Conservation (phyloP, 371 early-diverging fungal species). For the Apophysomyces trapeziformis region DNA sequence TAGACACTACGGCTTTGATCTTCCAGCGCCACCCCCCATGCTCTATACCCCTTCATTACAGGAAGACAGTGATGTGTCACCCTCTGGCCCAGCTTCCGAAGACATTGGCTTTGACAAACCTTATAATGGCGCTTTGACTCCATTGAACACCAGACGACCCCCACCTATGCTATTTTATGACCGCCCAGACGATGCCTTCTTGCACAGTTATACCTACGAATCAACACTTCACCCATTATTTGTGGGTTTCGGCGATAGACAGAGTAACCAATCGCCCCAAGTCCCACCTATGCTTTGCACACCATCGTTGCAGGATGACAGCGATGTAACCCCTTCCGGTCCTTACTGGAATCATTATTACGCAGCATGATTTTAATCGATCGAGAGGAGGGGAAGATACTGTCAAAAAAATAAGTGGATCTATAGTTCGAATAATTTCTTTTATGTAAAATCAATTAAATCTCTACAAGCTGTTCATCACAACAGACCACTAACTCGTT, state of each 20-base stretch:
- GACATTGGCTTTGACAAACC: conserved; percentile 12
- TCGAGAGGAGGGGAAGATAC: no score
- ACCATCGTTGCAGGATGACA: not conserved
- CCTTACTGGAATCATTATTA: not conserved
- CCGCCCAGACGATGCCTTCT: not conserved
- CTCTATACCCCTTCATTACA: conserved; percentile 11
- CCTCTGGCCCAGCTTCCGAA: conserved; percentile 17
- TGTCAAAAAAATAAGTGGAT: no score
- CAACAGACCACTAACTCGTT: not conserved
- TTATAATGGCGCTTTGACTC: not conserved
- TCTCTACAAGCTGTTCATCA: no score
- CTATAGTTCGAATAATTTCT: no score
- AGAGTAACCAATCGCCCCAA: not conserved
- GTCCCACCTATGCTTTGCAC: not conserved
- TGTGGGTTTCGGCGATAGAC: not conserved
- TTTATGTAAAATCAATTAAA: no score
- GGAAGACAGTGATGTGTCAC: conserved; percentile 17
- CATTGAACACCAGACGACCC: not conserved
- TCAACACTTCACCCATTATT: not conserved
- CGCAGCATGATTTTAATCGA: not conserved
- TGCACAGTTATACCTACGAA: not conserved
- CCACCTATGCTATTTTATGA: not conserved
- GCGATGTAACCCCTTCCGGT: not conserved
- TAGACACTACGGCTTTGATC: conserved; percentile 4
- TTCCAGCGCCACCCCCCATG: not conserved